phyloP scores from a whole-genome alignment of 495 filamentous ascomycete genomes.

The Lasiosphaeria hispida region DNA sequence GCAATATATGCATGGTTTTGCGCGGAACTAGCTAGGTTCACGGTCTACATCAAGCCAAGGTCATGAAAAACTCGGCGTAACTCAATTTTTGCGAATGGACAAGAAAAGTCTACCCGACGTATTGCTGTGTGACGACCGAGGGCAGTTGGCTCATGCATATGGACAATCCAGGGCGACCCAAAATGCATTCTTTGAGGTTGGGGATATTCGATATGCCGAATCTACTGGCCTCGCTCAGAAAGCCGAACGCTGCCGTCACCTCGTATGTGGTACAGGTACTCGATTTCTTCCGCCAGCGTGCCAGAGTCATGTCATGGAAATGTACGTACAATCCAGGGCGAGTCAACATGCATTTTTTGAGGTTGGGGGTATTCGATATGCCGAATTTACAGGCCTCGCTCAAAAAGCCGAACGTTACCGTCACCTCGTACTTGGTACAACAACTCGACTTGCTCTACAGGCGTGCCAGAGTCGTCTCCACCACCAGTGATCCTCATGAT shows the following conservation, averaged over 20 bases:
- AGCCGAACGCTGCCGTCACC: conserved; percentile 73
- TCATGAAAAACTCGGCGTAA: conserved; percentile 35
- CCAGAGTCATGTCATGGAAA: conserved; percentile 22
- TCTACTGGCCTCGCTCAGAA: conserved; percentile 67
- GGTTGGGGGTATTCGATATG: not conserved
- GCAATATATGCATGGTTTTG: conserved; percentile 32
- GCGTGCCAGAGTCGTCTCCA: conserved; percentile 24
- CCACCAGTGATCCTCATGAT: conserved; percentile 74
- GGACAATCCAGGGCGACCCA: not conserved
- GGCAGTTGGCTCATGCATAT: not conserved
- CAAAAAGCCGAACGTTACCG: conserved; percentile 77
- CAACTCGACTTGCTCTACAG: conserved; percentile 63
- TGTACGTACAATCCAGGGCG: not conserved
- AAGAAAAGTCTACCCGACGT: not conserved
- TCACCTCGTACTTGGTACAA: conserved; percentile 78
- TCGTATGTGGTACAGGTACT: conserved; percentile 77
- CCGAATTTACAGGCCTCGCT: conserved; percentile 55
- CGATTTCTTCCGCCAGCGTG: conserved; percentile 54
- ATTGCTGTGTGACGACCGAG: not conserved
- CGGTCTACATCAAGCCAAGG: conserved; percentile 31
- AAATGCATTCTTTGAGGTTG: not conserved
- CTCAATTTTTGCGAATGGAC: conserved; percentile 23
- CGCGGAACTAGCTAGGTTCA: conserved; percentile 30
- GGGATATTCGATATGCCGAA: not conserved
- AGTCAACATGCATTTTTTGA: not conserved